Conservation (phyloP, 768 basidiomycete species). For the Tylopilus sp. region DNA sequence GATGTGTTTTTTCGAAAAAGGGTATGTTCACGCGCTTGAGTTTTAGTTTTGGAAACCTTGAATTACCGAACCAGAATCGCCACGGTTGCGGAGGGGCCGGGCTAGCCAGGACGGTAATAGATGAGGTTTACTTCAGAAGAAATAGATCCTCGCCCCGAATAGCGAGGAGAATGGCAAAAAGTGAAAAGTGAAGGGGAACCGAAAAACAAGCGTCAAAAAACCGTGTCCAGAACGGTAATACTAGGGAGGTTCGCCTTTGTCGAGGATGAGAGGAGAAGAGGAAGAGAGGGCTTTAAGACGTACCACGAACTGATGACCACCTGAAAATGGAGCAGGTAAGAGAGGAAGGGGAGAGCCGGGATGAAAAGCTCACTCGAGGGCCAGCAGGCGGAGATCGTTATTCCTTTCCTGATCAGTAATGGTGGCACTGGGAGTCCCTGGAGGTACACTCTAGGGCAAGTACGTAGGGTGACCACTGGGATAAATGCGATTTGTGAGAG, state of each 20-base stretch:
- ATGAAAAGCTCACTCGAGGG: constrained; percentile 59
- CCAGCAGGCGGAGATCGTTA: constrained; percentile 77
- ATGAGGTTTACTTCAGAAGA: constrained; percentile 51
- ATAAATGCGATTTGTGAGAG: constrained; percentile 11
- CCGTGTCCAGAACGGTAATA: constrained; percentile 27
- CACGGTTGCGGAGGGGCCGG: constrained; percentile 63
- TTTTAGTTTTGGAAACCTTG: constrained; percentile 37
- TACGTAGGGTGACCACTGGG: constrained; percentile 21
- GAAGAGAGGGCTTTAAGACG: constrained; percentile 24
- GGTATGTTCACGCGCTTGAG: constrained; percentile 22
- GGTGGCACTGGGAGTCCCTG: constrained; percentile 43
- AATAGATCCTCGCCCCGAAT: constrained; percentile 64
- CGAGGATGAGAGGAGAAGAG: constrained; percentile 17
- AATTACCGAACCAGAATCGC: constrained; percentile 75
- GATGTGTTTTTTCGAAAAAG: constrained; percentile 25
- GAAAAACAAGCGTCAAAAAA: constrained; percentile 9
- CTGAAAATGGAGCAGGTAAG: constrained; percentile 34
- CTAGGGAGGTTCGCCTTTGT: constrained; percentile 78
- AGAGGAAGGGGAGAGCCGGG: constrained; percentile 16
- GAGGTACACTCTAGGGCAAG: constrained; percentile 19
- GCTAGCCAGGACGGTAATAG: constrained; percentile 55
- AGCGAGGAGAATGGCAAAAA: constrained; percentile 59
- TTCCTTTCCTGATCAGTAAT: constrained; percentile 79
- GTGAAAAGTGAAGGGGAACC: constrained; percentile 19
- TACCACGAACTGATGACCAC: constrained; percentile 80